Evolutionary conservation across 352 stramenopile genomes (phyloP).

Genomic region (Phytophthora nicotianae): DNA sequence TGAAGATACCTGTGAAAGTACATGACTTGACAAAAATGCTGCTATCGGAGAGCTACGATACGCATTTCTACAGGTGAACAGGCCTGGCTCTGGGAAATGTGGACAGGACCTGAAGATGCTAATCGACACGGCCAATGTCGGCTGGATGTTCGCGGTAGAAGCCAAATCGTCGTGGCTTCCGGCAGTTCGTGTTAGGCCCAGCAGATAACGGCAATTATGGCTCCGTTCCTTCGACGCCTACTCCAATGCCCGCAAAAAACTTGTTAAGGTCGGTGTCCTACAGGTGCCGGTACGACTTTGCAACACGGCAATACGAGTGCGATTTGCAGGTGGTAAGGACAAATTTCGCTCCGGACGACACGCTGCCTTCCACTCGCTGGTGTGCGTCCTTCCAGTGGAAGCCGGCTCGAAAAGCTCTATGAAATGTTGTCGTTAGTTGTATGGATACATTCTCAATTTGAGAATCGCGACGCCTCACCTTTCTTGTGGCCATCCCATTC

Average conservation of each 20-base stretch:
- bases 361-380: conserved; percentile 5
- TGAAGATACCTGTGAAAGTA: neutral
- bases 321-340: conserved; percentile 14
- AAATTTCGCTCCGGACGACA: neutral
- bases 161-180: neutral
- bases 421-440: neutral
- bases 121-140: conserved; percentile 8
- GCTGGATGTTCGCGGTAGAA: conserved; percentile 14
- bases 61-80: neutral
- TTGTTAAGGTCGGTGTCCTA: conserved; percentile 5
- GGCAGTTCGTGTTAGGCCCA: neutral
- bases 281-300: neutral
- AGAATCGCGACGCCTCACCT: neutral
- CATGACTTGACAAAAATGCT: neutral
- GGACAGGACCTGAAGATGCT: conserved; percentile 14
- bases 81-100: conserved; percentile 15
- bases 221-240: neutral
- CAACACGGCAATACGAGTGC: conserved; percentile 1
- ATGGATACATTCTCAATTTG: neutral
- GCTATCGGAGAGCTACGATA: neutral
- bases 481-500: neutral
- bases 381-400: conserved; percentile 5
- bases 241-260: neutral
- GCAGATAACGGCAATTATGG: neutral
- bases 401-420: conserved; percentile 8